Conservation (phyloP, 1,284 basidiomycete species). For the Fomes fomentarius region DNA sequence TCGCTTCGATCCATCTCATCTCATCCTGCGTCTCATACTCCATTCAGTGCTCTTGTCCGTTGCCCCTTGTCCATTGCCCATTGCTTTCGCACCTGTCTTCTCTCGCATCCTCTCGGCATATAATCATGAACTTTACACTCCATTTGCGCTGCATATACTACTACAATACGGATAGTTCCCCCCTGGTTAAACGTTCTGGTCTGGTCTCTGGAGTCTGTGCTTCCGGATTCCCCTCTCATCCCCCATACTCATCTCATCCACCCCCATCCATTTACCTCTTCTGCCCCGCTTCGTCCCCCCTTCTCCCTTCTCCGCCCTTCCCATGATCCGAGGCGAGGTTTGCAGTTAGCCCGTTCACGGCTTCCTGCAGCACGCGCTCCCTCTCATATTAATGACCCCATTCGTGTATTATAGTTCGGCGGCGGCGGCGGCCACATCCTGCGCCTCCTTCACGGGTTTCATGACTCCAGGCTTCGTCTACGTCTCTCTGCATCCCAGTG, state of each 20-base stretch:
- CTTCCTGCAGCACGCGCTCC: too few relatives aligned
- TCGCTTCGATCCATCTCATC: background rate
- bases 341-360: background rate
- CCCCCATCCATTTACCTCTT: background rate
- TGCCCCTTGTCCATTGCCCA: conserved; percentile 2
- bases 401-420: background rate
- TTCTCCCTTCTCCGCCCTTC: background rate
- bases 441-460: too few relatives aligned
- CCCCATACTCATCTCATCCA: background rate
- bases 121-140: conserved; percentile 7
- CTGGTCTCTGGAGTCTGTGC: background rate
- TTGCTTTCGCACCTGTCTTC: conserved; percentile 14
- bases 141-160: conserved; percentile 10
- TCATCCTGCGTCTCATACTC: too few relatives aligned
- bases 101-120: conserved; percentile 16
- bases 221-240: background rate
- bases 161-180: background rate
- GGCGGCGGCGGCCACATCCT: too few relatives aligned
- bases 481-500: too few relatives aligned
- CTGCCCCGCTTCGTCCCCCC: background rate
- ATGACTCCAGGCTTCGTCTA: too few relatives aligned
- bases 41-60: conserved; percentile 9
- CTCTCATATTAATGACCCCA: background rate
- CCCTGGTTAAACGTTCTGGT: too few relatives aligned
- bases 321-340: background rate